Conservation (phyloP, 1,284 basidiomycete genomes). For the Vanrija sp. region DNA sequence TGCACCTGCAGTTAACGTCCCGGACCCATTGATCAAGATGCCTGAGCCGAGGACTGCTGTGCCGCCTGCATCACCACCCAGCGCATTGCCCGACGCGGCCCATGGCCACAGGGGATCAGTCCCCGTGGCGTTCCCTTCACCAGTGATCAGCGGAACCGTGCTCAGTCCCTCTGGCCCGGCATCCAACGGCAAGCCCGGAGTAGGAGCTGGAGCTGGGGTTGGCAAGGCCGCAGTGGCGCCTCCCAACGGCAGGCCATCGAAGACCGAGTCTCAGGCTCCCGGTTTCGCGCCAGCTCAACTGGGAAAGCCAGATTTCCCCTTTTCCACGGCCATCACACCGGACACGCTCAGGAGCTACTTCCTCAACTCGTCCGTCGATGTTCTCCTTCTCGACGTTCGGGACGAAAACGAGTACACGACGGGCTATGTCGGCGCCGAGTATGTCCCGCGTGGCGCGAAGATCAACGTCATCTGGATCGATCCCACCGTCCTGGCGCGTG, state of each 20-base stretch:
- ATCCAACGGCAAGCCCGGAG: neutral
- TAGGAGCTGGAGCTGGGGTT: neutral
- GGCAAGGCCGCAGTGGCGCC: neutral
- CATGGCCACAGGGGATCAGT: no score
- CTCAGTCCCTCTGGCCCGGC: neutral
- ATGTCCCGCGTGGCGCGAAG: slow-evolving; percentile 45
- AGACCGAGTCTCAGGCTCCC: neutral
- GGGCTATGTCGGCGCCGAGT: slow-evolving; percentile 64
- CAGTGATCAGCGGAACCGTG: no score
- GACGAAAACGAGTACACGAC: slow-evolving; percentile 68
- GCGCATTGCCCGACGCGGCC: neutral
- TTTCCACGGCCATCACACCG: slow-evolving; percentile 60
- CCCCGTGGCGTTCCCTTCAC: no score
- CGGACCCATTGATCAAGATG: no score
- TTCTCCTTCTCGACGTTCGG: slow-evolving; percentile 79
- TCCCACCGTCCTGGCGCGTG: slow-evolving; percentile 66
- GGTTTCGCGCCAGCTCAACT: neutral
- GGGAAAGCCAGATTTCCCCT: slow-evolving; percentile 52
- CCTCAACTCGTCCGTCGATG: slow-evolving; percentile 56
- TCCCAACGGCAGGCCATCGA: neutral
- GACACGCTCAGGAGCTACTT: slow-evolving; percentile 62
- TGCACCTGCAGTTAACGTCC: no score
- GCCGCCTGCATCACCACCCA: slow-evolving; percentile 12
- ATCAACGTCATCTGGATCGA: slow-evolving; percentile 72
- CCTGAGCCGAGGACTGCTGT: no score